These are phyloP conservation scores for Calocera cornea DNA, from an alignment of 768 basidiomycete species.

Conservation along the genomic window DNA sequence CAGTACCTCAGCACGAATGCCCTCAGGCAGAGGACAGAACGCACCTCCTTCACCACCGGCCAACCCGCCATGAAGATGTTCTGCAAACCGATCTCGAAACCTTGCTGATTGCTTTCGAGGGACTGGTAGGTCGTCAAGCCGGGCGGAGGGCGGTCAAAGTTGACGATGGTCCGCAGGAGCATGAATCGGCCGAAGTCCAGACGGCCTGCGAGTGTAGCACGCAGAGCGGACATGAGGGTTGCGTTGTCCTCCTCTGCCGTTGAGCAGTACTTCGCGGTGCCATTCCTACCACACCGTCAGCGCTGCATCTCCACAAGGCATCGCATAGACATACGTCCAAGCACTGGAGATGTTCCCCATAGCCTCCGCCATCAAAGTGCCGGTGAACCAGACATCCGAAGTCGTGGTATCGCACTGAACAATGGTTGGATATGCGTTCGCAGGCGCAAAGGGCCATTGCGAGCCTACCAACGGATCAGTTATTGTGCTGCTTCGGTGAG, in stretches of 20 bases:
- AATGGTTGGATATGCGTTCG: conserved; percentile 23
- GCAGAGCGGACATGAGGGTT: conserved; percentile 27
- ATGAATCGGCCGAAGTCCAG: conserved; percentile 30
- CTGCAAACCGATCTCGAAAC: conserved; percentile 23
- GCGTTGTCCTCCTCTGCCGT: conserved; percentile 33
- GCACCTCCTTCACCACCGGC: conserved; percentile 23
- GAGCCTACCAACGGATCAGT: conserved; percentile 16
- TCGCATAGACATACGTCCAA: conserved; percentile 18
- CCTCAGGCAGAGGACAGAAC: not conserved
- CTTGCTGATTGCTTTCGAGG: conserved; percentile 21
- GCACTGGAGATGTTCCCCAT: conserved; percentile 29
- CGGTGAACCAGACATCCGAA: conserved; percentile 28
- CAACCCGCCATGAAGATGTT: conserved; percentile 30
- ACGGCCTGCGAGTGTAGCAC: conserved; percentile 23
- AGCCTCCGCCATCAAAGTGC: conserved; percentile 24
- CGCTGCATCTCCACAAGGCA: too few relatives aligned
- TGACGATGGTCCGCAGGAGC: conserved; percentile 28
- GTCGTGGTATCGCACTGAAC: conserved; percentile 28
- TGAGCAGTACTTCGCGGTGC: conserved; percentile 24
- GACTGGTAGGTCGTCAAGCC: conserved; percentile 19
- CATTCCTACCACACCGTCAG: conserved; percentile 10
- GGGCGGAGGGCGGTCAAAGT: conserved; percentile 24
- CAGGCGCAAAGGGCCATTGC: conserved; percentile 20
- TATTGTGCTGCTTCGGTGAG: not conserved
- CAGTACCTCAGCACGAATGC: not conserved